Percentiles rank a stretch among this genome's conserved stretches.
phyloP scores from a whole-genome alignment of 2,329 filamentous ascomycete species.

The Gaeumannomyces tritici region DNA sequence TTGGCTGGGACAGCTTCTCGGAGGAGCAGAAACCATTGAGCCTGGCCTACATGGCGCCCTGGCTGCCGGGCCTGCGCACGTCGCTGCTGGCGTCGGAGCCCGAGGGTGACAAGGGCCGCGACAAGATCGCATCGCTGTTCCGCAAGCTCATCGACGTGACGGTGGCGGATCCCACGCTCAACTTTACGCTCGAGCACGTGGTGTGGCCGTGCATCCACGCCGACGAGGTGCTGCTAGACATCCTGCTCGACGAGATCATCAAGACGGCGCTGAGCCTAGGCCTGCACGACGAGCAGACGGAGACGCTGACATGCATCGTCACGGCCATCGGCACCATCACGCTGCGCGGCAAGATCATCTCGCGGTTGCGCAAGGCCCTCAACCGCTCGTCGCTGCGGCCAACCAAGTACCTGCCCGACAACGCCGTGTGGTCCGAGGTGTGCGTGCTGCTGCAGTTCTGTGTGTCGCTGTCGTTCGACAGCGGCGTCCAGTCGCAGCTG shows the following conservation, averaged over 20 bases:
- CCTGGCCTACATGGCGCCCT: constrained; percentile 61
- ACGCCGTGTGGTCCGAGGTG: constrained; percentile 60
- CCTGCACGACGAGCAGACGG: constrained; percentile 47
- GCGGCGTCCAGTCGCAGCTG: constrained; percentile 55
- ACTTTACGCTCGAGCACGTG: constrained; percentile 52
- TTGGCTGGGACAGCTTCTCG: constrained; percentile 61
- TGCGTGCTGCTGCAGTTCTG: constrained; percentile 59
- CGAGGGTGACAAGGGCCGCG: constrained; percentile 56
- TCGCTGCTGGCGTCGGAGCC: constrained; percentile 47
- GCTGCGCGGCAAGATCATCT: constrained; percentile 54
- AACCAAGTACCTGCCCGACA: constrained; percentile 56
- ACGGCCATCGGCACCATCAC: constrained; percentile 56
- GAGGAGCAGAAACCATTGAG: constrained; percentile 58
- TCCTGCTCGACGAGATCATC: constrained; percentile 58
- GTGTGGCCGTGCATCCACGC: constrained; percentile 56
- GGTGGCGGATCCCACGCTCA: constrained; percentile 48
- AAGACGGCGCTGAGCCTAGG: constrained; percentile 51
- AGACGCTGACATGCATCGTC: constrained; percentile 52
- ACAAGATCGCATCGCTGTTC: constrained; percentile 54
- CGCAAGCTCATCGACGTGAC: constrained; percentile 58
- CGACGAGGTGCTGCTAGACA: constrained; percentile 56
- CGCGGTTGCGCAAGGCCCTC: constrained; percentile 55
- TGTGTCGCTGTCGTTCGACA: constrained; percentile 57
- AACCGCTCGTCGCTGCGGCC: constrained; percentile 58
- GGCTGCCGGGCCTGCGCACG: constrained; percentile 52